Evolutionary conservation across 441 rosid species (phyloP).

Genomic region (Gossypium davidsonii): DNA sequence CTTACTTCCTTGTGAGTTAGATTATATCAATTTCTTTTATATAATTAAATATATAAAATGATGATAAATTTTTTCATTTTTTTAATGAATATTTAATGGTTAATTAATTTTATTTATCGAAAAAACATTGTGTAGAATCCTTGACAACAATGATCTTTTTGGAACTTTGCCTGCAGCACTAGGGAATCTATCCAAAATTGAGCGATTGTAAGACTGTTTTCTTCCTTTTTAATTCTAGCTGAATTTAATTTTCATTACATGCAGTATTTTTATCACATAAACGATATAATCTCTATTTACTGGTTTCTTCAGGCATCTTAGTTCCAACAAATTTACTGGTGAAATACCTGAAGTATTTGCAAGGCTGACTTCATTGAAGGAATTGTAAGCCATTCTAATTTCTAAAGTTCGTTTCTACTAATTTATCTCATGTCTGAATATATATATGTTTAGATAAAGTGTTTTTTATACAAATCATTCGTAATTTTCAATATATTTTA

Average conservation of each 20-base stretch:
- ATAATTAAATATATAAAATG: neutral
- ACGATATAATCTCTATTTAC: neutral
- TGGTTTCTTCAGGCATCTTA: slow-evolving; percentile 26
- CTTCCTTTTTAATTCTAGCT: neutral
- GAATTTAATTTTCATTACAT: neutral
- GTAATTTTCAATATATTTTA: too few species aligned
- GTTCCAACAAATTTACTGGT: slow-evolving; percentile 50
- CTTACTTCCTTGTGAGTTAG: slow-evolving; percentile 37
- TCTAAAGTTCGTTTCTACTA: neutral
- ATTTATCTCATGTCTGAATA: neutral
- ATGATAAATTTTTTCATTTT: neutral
- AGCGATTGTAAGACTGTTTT: slow-evolving; percentile 21
- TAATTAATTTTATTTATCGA: neutral
- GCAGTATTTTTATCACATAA: too few species aligned
- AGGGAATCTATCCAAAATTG: slow-evolving; percentile 29
- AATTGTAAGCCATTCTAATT: slow-evolving; percentile 31
- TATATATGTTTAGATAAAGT: neutral
- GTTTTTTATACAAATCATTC: too few species aligned
- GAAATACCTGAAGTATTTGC: slow-evolving; percentile 45
- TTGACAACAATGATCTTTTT: slow-evolving; percentile 42
- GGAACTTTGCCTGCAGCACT: slow-evolving; percentile 45
- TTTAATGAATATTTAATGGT: neutral
- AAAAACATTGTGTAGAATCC: slow-evolving; percentile 15
- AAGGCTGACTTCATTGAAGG: slow-evolving; percentile 28
- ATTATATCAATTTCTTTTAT: neutral